These are phyloP conservation scores for Neonectria faginata DNA, from an alignment of 2,329 filamentous ascomycete species.

Conservation along the genomic window DNA sequence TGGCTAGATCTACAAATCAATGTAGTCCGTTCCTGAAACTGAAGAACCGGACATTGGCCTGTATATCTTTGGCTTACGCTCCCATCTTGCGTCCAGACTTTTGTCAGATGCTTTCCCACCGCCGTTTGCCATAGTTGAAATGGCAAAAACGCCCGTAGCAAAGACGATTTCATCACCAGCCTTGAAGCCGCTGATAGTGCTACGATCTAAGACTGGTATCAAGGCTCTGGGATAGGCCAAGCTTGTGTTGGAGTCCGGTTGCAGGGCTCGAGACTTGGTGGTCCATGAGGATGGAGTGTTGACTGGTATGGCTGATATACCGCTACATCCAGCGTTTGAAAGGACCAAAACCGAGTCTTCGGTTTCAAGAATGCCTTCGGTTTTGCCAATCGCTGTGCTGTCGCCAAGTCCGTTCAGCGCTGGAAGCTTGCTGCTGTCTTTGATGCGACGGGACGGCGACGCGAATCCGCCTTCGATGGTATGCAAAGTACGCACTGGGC, in stretches of 20 bases:
- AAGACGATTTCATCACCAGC: neutral
- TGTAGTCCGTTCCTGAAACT: neutral
- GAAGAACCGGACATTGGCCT: accelerated
- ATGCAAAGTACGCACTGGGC: slow-evolving; percentile 11
- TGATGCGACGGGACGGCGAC: neutral
- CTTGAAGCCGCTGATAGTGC: neutral
- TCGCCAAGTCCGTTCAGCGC: accelerated
- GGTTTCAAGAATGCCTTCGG: slow-evolving; percentile 17
- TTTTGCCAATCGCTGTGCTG: neutral
- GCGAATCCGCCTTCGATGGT: slow-evolving; percentile 39
- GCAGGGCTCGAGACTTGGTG: slow-evolving; percentile 25
- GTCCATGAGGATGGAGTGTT: accelerated
- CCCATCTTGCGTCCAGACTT: slow-evolving; percentile 25
- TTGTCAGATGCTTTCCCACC: accelerated
- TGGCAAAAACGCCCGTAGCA: slow-evolving; percentile 26
- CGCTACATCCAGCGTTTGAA: slow-evolving; percentile 27
- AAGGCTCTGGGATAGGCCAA: slow-evolving; percentile 32
- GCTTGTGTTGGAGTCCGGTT: slow-evolving; percentile 39
- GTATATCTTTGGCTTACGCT: neutral
- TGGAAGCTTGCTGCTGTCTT: slow-evolving; percentile 26
- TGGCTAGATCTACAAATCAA: neutral
- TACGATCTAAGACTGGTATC: slow-evolving; percentile 26
- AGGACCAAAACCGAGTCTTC: slow-evolving; percentile 17
- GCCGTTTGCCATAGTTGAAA: slow-evolving; percentile 2
- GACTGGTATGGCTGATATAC: slow-evolving; percentile 8